Evolutionary conservation across 208 protist genomes (phyloP), one percentile per base, ranked within the genome.

Genomic region (Wallacemonas sp.): DNA sequence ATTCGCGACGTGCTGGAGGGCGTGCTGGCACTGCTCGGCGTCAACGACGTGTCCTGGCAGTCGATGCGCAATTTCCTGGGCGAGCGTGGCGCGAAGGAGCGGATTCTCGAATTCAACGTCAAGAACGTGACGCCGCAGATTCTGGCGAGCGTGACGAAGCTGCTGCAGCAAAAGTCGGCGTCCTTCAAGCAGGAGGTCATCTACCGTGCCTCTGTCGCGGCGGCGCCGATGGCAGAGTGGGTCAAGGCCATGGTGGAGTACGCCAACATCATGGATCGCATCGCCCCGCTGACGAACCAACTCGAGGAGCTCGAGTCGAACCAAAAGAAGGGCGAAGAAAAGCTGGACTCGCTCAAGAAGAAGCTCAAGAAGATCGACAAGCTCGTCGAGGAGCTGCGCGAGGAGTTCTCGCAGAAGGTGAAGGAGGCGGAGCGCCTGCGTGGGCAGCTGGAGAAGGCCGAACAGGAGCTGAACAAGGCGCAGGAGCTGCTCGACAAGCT

Each of bases 91-190:
- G 93, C 96, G 14, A 98, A 97, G 70, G 88, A 98, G 43, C 81
- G 95, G 47, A 99, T 99, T 86, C 68, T 99, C 52, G 88, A 94
- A 38, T 99, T 99, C 72, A 94, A 99, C 68, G 87, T 97, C 9
- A 74, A 88, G n/a, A 90, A 86, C 32, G 78, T 99, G 34, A 98
- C 87, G 6, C 68, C 84, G 24, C 87, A 57, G 30, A 90, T 86
- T 61, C 90, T 85, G 70, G 80, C 76, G 55, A 98, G 84, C 49
- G 91, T 90, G 23, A 76, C 80, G 70, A 92, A 74, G 80, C 47
- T 99, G 49, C 68, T 97, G n/a, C 58, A 87, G 60, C 77, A 95
- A 34, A 96, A 96, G 49, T 80, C 74, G 11, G 68, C 54, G 16
- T 98, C 93, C 36, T 99, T 99, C 80, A 93, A 98, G 68, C 75